Percentiles rank a stretch among this genome's conserved stretches.
phyloP scores from a whole-genome alignment of 75 land plant species.

The Cryptomeria japonica region DNA sequence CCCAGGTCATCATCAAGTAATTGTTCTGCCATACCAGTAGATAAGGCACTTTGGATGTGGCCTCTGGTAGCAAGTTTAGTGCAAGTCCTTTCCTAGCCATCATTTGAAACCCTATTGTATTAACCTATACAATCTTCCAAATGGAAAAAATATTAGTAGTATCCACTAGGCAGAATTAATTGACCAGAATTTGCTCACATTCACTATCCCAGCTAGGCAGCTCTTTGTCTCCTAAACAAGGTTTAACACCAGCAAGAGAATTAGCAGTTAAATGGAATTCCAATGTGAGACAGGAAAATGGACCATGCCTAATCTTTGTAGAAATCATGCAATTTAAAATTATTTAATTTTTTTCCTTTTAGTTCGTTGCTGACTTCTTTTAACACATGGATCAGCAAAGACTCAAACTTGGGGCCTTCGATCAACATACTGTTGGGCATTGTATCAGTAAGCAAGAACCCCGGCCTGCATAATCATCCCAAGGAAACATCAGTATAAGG shows the following conservation, averaged over 20 bases:
- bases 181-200: background rate
- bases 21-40: background rate
- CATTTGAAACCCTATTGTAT: background rate
- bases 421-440: no score
- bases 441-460: background rate
- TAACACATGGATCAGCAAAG: background rate
- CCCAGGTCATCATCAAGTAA: background rate
- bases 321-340: background rate
- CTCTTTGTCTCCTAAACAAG: background rate
- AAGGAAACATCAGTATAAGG: background rate
- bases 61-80: background rate
- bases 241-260: background rate
- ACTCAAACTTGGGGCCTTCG: no score
- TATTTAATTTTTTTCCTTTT: background rate
- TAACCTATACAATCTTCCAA: background rate
- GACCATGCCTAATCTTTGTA: background rate
- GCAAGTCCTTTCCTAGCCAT: background rate
- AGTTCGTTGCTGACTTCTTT: background rate
- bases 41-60: background rate
- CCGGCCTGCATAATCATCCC: background rate
- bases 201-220: background rate
- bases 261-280: background rate
- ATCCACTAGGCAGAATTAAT: background rate
- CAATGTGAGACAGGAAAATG: background rate
- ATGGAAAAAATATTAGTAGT: background rate